These are phyloP conservation scores for Backusella sp. DNA, from an alignment of 192 early-diverging fungal species.

Conservation along the genomic window DNA sequence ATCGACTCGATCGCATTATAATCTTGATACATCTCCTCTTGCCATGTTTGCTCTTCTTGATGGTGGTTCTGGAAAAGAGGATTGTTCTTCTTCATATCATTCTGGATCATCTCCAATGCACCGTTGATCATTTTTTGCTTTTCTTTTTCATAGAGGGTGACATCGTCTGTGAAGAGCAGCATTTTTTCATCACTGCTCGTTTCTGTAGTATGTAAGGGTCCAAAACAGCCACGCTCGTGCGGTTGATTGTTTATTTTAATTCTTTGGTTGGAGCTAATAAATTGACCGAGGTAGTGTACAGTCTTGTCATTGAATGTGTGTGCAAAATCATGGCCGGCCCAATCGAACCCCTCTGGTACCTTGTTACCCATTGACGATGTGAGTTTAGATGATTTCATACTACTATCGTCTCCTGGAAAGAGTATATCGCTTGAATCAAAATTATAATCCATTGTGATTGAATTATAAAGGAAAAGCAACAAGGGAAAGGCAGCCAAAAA, in stretches of 20 bases:
- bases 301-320: not conserved
- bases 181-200: not conserved
- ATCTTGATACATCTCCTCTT: not conserved
- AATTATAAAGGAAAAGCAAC: not conserved
- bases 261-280: not conserved
- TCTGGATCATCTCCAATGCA: not conserved
- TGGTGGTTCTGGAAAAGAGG: not conserved
- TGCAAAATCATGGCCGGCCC: conserved; percentile 9
- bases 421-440: conserved; percentile 28
- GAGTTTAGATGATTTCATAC: conserved; percentile 14
- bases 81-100: not conserved
- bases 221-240: not conserved
- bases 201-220: not conserved
- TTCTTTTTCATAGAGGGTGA: not conserved
- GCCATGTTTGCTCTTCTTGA: not conserved
- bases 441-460: conserved; percentile 16
- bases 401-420: conserved; percentile 16
- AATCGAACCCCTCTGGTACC: conserved; percentile 17
- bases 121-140: not conserved
- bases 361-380: conserved; percentile 11
- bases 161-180: not conserved
- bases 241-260: not conserved
- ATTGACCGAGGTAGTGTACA: not conserved
- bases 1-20: not conserved
- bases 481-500: not conserved